Conservation (phyloP, 2,329 filamentous ascomycete genomes). For the Capronia americana region DNA sequence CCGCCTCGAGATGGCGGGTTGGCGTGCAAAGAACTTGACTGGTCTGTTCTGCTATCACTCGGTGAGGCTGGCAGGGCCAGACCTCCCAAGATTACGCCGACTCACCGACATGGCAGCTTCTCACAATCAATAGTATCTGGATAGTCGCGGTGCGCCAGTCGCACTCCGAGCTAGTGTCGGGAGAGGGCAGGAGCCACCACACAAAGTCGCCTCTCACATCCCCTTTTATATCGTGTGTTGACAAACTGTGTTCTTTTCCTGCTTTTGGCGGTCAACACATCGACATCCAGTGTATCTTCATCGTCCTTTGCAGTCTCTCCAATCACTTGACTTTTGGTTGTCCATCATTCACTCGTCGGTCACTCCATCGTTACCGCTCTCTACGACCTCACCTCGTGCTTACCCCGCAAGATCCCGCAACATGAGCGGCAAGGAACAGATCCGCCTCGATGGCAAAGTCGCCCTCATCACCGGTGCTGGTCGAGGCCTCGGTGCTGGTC, state of each 20-base stretch:
- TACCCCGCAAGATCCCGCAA: conserved; percentile 9
- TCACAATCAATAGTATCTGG: conserved; percentile 16
- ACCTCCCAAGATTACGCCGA: conserved; percentile 10
- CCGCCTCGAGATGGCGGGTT: conserved; percentile 15
- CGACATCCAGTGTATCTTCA: conserved; percentile 6
- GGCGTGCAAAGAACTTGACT: conserved; percentile 11
- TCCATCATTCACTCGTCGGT: conserved; percentile 20
- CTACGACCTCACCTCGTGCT: conserved; percentile 10
- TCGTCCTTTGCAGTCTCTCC: conserved; percentile 7
- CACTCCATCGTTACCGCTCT: conserved; percentile 13
- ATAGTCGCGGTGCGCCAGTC: conserved; percentile 21
- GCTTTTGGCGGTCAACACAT: conserved; percentile 20
- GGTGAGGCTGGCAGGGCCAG: conserved; percentile 21
- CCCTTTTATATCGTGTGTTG: conserved; percentile 8
- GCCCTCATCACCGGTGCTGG: conserved; percentile 48
- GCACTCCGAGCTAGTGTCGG: conserved; percentile 33
- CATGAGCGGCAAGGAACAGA: conserved; percentile 33
- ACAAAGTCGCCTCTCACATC: conserved; percentile 13
- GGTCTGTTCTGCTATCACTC: conserved; percentile 6
- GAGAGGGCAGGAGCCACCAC: conserved; percentile 10
- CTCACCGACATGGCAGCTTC: conserved; percentile 18
- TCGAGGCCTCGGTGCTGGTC: conserved; percentile 46
- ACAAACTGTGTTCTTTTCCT: conserved; percentile 13
- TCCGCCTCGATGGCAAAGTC: conserved; percentile 46
- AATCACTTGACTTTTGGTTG: conserved; percentile 7